phyloP scores from a whole-genome alignment of 1,139 yeast genomes.

The Saccharomyces hybrid region DNA sequence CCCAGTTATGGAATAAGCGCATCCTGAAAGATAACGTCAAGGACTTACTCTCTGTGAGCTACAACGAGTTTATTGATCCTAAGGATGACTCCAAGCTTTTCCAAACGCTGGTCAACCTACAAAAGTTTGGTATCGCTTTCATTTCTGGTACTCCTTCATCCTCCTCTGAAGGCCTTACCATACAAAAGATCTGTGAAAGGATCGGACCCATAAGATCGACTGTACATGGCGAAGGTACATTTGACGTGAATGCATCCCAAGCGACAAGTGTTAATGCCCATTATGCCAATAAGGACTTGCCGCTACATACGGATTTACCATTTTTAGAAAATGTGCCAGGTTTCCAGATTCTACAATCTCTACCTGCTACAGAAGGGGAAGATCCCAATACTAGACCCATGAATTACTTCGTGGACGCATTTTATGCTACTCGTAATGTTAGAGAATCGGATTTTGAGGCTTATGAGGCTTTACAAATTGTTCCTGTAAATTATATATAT shows the following conservation, averaged over 20 bases:
- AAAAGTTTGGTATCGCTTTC: conserved; percentile 52
- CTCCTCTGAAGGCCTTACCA: conserved; percentile 23
- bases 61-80: conserved; percentile 32
- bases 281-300: conserved; percentile 57
- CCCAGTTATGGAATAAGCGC: conserved; percentile 38
- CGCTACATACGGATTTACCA: conserved; percentile 72
- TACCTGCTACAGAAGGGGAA: conserved; percentile 61
- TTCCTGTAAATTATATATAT: conserved; percentile 68
- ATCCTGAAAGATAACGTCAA: conserved; percentile 25
- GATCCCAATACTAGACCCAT: conserved; percentile 32
- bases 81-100: conserved; percentile 35
- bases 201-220: conserved; percentile 69
- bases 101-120: conserved; percentile 41
- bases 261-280: conserved; percentile 50
- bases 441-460: conserved; percentile 52
- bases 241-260: conserved; percentile 57
- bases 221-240: conserved; percentile 57
- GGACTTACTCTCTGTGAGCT: conserved; percentile 7
- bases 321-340: conserved; percentile 86
- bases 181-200: conserved; percentile 44
- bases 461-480: conserved; percentile 50
- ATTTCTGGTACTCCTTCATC: conserved; percentile 34
- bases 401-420: conserved; percentile 67
- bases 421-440: conserved; percentile 54
- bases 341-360: conserved; percentile 59